Evolutionary conservation across 805 yeast species (phyloP).

Genomic region (Candida arabinofermentans): DNA sequence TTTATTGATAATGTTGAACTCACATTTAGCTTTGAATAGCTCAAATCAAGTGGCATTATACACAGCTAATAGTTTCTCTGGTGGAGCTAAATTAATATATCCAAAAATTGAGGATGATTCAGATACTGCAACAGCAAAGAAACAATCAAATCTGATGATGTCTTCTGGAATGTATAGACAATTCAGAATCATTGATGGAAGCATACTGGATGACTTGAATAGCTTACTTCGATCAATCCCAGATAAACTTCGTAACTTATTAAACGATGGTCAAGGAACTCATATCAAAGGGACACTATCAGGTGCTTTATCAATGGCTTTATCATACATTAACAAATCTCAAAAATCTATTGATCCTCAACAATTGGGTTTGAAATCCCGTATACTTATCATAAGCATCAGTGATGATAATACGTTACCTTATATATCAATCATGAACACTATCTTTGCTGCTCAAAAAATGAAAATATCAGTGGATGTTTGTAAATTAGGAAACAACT

Average conservation of each 20-base stretch:
- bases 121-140: constrained; percentile 5
- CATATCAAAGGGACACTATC: constrained; percentile 51
- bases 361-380: constrained; percentile 51
- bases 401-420: constrained; percentile 74
- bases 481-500: constrained; percentile 67
- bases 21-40: constrained; percentile 81
- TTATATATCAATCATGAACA: constrained; percentile 91
- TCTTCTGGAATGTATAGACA: constrained; percentile 77
- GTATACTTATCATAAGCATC: constrained; percentile 59
- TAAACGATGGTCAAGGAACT: constrained; percentile 19
- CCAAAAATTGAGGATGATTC: constrained; percentile 41
- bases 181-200: constrained; percentile 74
- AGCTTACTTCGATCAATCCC: constrained; percentile 36
- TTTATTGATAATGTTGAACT: constrained; percentile 73
- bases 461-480: constrained; percentile 87
- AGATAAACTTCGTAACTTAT: constrained; percentile 15
- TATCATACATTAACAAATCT: constrained; percentile 72
- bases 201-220: constrained; percentile 58
- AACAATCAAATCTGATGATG: constrained; percentile 28
- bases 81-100: constrained; percentile 64
- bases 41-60: constrained; percentile 81
- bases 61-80: constrained; percentile 56
- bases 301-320: constrained; percentile 79
- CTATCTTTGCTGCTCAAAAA: constrained; percentile 94
- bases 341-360: constrained; percentile 43